phyloP scores from a whole-genome alignment of 352 stramenopile species.

The Pythium periplocum region DNA sequence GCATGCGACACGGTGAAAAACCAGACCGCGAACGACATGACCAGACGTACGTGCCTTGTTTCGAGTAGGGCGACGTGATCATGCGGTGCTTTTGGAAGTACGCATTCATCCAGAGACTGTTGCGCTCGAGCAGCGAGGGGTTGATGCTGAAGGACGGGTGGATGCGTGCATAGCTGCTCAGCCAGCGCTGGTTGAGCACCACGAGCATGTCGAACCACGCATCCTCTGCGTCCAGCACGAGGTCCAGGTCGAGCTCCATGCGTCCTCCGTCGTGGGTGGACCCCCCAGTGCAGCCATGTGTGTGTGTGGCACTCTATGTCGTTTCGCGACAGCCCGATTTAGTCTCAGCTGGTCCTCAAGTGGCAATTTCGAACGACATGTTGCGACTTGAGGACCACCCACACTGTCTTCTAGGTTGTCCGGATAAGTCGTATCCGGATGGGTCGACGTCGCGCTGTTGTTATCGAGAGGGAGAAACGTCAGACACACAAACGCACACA shows the following conservation, averaged over 20 bases:
- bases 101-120: conserved; percentile 77
- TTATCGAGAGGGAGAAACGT: conserved; percentile 21
- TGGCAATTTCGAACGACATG: no score
- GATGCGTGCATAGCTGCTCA: conserved; percentile 49
- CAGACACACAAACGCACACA: conserved; percentile 14
- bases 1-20: not conserved
- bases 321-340: no score
- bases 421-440: no score
- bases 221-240: conserved; percentile 19
- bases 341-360: no score
- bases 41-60: conserved; percentile 28
- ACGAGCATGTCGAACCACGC: conserved; percentile 47
- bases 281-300: no score
- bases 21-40: not conserved
- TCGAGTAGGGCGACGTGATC: conserved; percentile 48
- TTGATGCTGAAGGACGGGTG: conserved; percentile 55
- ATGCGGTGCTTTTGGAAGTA: conserved; percentile 79
- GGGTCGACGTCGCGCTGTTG: no score
- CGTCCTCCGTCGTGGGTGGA: no score
- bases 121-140: conserved; percentile 47
- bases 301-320: no score
- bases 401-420: no score
- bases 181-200: conserved; percentile 56
- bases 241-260: conserved; percentile 30
- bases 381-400: no score